Evolutionary conservation across 2,329 filamentous ascomycete species (phyloP).

Genomic region (Diaporthe citrichinensis): DNA sequence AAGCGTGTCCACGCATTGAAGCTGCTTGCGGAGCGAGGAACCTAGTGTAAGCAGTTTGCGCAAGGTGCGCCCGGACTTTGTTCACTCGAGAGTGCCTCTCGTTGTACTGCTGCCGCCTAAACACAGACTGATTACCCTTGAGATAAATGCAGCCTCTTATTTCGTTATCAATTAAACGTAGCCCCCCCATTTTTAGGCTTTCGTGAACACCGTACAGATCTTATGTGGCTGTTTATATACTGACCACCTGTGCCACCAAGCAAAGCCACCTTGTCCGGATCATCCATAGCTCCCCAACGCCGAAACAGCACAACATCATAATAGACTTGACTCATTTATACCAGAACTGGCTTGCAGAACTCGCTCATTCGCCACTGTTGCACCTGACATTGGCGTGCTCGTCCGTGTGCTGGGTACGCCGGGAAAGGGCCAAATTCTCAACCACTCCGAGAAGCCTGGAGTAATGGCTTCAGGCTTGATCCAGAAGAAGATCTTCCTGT

Average conservation of each 20-base stretch:
- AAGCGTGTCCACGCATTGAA: slow-evolving; percentile 19
- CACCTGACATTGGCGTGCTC: neutral
- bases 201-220: neutral
- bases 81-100: neutral
- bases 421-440: slow-evolving; percentile 14
- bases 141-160: neutral
- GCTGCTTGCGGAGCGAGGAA: slow-evolving; percentile 13
- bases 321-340: neutral
- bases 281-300: neutral
- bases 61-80: neutral
- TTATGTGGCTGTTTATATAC: neutral
- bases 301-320: neutral
- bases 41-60: neutral
- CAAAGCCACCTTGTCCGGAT: neutral
- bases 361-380: neutral
- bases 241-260: neutral
- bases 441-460: slow-evolving; percentile 36
- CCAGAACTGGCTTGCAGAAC: neutral
- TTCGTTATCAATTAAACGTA: neutral
- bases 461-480: slow-evolving; percentile 15
- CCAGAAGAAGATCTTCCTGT: slow-evolving; percentile 34
- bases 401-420: neutral
- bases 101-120: neutral
- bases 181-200: too few species aligned
- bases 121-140: neutral